Percentiles rank a stretch among this genome's conserved stretches.
These are phyloP conservation scores for Knufia fluminis DNA, from an alignment of 2,329 filamentous ascomycete genomes.

Conservation along the genomic window DNA sequence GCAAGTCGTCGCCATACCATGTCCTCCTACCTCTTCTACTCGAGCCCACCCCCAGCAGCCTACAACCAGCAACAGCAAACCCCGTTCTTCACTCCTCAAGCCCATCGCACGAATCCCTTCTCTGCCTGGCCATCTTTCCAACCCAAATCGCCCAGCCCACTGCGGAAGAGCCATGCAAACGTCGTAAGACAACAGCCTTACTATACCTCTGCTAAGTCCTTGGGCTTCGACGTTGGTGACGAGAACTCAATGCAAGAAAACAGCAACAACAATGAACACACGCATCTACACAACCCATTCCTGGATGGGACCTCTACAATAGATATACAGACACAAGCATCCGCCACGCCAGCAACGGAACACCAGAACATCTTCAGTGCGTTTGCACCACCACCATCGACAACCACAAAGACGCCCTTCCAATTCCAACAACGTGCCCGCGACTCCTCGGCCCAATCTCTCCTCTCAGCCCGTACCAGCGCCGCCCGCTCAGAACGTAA, in stretches of 20 bases:
- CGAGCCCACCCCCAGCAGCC: slow-evolving; percentile 8
- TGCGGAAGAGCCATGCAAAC: slow-evolving; percentile 22
- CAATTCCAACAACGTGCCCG: slow-evolving; percentile 18
- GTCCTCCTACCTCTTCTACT: slow-evolving; percentile 10
- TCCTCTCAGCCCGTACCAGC: slow-evolving; percentile 11
- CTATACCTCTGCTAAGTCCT: background rate
- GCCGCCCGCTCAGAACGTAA: slow-evolving; percentile 23
- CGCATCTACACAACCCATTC: background rate
- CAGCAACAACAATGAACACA: background rate
- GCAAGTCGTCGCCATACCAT: background rate
- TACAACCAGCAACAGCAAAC: background rate
- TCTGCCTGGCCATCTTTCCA: slow-evolving; percentile 28
- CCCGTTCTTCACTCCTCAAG: slow-evolving; percentile 23
- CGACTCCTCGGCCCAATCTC: slow-evolving; percentile 11
- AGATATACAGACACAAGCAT: slow-evolving; percentile 3
- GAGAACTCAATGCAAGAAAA: background rate
- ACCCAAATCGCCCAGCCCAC: slow-evolving; percentile 16
- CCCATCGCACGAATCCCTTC: slow-evolving; percentile 31
- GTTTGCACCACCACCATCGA: slow-evolving; percentile 19
- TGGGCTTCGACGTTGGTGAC: slow-evolving; percentile 1
- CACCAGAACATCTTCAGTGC: slow-evolving; percentile 13
- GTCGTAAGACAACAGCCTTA: slow-evolving; percentile 12
- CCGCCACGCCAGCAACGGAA: background rate
- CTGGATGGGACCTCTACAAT: background rate
- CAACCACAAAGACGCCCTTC: slow-evolving; percentile 12